Evolutionary conservation across 768 basidiomycete species (phyloP).

Genomic region (Leccinum truebloodii): DNA sequence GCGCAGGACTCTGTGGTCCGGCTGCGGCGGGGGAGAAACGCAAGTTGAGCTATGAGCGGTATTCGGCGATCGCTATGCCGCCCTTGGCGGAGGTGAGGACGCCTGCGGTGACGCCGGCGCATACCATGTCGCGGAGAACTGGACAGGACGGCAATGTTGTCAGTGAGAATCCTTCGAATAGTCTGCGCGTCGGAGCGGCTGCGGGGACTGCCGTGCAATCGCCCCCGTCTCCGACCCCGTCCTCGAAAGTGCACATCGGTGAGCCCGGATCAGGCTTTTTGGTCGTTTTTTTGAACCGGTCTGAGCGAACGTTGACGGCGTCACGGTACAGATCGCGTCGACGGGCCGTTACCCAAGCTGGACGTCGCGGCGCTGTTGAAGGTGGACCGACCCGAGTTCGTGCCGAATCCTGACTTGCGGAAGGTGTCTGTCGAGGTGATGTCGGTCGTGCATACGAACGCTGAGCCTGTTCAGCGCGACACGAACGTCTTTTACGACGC

Average conservation of each 20-base stretch:
- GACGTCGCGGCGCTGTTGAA: constrained; percentile 50
- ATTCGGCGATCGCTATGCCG: constrained; percentile 62
- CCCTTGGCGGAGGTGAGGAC: constrained; percentile 69
- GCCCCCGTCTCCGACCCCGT: neutral
- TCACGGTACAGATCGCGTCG: constrained; percentile 41
- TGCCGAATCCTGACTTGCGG: constrained; percentile 38
- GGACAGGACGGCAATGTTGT: constrained; percentile 7
- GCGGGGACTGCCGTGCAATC: neutral
- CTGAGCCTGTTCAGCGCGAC: constrained; percentile 46
- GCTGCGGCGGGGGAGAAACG: constrained; percentile 52
- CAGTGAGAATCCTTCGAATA: constrained; percentile 13
- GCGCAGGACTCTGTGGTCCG: constrained; percentile 14
- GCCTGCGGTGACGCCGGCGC: constrained; percentile 53
- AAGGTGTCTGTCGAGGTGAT: constrained; percentile 79
- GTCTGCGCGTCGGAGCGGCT: constrained; percentile 9
- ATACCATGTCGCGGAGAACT: constrained; percentile 46
- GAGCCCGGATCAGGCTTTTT: constrained; percentile 9
- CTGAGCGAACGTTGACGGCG: neutral
- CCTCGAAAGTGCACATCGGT: constrained; percentile 37
- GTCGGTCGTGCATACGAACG: constrained; percentile 52
- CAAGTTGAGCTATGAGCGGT: constrained; percentile 67
- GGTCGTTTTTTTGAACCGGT: neutral
- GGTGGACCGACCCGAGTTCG: constrained; percentile 17
- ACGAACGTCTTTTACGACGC: constrained; percentile 68
- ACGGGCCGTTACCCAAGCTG: constrained; percentile 47